Evolutionary conservation across 768 basidiomycete species (phyloP), one percentile per base, ranked within the genome.

Genomic region (Rhodotorula diobovata): DNA sequence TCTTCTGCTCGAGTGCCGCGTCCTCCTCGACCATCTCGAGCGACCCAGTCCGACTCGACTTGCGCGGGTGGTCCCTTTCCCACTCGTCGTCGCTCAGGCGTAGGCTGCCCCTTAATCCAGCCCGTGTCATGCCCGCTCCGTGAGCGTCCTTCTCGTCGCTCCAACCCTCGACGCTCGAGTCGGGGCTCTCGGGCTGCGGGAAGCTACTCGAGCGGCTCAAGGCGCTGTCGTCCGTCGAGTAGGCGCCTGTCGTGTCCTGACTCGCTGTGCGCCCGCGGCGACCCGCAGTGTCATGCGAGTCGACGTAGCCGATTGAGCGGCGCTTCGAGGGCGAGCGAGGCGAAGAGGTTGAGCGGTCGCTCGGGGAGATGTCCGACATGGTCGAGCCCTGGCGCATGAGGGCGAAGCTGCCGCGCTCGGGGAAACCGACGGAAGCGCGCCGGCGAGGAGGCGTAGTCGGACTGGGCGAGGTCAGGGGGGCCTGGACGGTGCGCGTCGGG

Each of bases 81-180:
- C 63, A 71, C 35, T 71, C 70, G 30, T 28, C 43, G 39, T 71
- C 64, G 60, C 61, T 34, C 6, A 66, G 8, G 8, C 45, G 51
- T 30, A 64, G 70, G 50, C 70, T 71, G 16, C 54, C 43, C 10
- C 39, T 30, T n/a, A n/a, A 4, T 8, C 21, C 41, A 18, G 2
- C 35, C 11, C 23, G 35, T 37, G 2, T n/a, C 25, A 2, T 11
- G 8, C 7, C 16, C 41, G 6, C 28, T 9, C n/a, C 41, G 14
- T 25, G 3, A 30, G 18, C 51, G 37, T 63, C 28, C 34, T 51
- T 43, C 25, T 48, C 66, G 12, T 55, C 66, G 55, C 62, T 63
- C 70, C 70, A 71, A 7, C 50, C 70, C 32, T 61, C 60, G 34
- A 43, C 21, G 61, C 70, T 71, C 66, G 70, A 71, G 43, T 54